These are phyloP conservation scores for Fusarium heterosporum DNA, from an alignment of 2,329 filamentous ascomycete species.

Conservation along the genomic window DNA sequence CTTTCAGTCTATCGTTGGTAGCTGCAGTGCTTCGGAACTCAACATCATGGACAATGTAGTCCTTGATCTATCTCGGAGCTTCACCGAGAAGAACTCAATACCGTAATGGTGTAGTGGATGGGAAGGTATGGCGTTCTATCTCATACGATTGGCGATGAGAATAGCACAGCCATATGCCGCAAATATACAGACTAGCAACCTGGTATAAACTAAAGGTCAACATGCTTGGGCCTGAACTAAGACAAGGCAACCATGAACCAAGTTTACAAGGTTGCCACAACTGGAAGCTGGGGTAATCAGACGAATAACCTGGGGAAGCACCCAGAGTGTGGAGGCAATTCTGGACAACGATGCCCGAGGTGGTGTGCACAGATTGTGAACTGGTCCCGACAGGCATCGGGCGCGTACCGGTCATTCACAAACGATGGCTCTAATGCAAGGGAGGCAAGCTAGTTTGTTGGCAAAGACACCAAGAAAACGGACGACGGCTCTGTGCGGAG, in stretches of 20 bases:
- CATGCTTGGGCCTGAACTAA: constrained; percentile 16
- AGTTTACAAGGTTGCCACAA: constrained; percentile 5
- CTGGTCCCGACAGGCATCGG: constrained; percentile 7
- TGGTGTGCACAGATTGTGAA: constrained; percentile 8
- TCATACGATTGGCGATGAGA: not conserved
- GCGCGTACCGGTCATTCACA: not conserved
- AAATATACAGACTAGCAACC: not conserved
- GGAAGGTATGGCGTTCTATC: not conserved
- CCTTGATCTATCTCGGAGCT: constrained; percentile 24
- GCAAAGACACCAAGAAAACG: not conserved
- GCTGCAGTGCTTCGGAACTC: constrained; percentile 1
- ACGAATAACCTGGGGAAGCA: constrained; percentile 22
- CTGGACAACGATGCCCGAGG: constrained; percentile 35
- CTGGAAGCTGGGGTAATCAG: constrained; percentile 26
- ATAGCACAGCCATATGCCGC: not conserved
- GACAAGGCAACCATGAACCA: constrained; percentile 3
- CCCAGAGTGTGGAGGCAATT: not conserved
- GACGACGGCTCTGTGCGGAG: not conserved
- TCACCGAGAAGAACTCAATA: constrained; percentile 16
- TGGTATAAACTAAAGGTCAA: constrained; percentile 8
- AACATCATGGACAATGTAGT: not conserved
- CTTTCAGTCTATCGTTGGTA: not conserved
- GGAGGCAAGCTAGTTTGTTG: not conserved
- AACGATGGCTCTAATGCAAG: not conserved
- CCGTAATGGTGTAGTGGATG: not conserved